Conservation (phyloP, 2,329 filamentous ascomycete species). For the Aspergillus ruber region DNA sequence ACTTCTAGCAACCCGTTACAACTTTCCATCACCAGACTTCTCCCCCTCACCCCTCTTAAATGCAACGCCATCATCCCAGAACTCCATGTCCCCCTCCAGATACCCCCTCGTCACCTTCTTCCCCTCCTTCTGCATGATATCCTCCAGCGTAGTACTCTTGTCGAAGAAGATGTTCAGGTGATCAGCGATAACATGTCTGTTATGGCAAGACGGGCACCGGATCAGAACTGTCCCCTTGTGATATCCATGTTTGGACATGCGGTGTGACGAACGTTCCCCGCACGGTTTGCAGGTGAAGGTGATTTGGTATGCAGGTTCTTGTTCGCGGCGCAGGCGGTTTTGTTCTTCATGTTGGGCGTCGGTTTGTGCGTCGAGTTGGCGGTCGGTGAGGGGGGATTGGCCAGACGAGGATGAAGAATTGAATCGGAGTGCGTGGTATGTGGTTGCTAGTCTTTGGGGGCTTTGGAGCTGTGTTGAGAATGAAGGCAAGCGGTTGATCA, state of each 20-base stretch:
- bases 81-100: slow-evolving; percentile 79
- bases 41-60: slow-evolving; percentile 6
- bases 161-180: slow-evolving; percentile 61
- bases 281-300: slow-evolving; percentile 93
- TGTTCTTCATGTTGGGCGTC: slow-evolving; percentile 28
- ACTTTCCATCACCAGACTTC: slow-evolving; percentile 2
- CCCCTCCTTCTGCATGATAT: slow-evolving; percentile 35
- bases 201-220: slow-evolving; percentile 77
- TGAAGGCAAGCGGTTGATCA: slow-evolving; percentile 9
- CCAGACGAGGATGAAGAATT: slow-evolving; percentile 22
- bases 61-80: slow-evolving; percentile 70
- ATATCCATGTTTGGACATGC: slow-evolving; percentile 89
- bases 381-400: slow-evolving; percentile 29
- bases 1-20: too few species aligned
- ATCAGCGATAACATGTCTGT: slow-evolving; percentile 86
- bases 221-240: slow-evolving; percentile 85
- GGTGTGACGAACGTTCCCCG: slow-evolving; percentile 70
- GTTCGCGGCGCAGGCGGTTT: slow-evolving; percentile 31
- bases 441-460: slow-evolving; percentile 2
- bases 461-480: slow-evolving; percentile 3
- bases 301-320: slow-evolving; percentile 70
- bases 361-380: slow-evolving; percentile 16
- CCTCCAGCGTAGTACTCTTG: slow-evolving; percentile 36
- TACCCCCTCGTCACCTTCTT: slow-evolving; percentile 76
- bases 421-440: slow-evolving; percentile 14